Base-by-base conservation (phyloP, 169 alveolate species). In the Plasmodium yoelii region DNA sequence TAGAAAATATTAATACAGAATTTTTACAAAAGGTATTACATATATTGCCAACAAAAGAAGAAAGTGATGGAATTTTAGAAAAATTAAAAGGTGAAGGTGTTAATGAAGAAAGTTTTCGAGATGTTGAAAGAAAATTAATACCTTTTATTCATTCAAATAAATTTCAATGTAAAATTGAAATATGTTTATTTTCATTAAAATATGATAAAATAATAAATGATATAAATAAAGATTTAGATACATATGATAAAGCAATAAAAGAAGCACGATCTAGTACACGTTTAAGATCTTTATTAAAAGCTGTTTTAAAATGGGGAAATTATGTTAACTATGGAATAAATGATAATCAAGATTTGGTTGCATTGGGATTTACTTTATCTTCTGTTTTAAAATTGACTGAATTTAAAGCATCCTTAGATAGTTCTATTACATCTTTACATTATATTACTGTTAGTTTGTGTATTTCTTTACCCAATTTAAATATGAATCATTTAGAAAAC, bases 261-360 rank as follows among this genome's bases (percentile, higher is more conserved):
- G 94, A 94, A 87, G 91, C 91, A 46, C 24, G 87, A 72, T 84
- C 70, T 34, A 94, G 92, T 71, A 39, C 73, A 56, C 64, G 87
- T 28, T 77, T 94, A 57, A 93, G 95, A 61, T 86, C 92, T 19
- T 53, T 94, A 18, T 67, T 94, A 73, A 88, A 89, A 15, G 94
- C 92, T 3, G 92, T 94, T 12, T 75, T 94, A 57, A 94, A 92
- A 88, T 94, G 93, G 87, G 96, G 96, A 18, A 94, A 94, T 88
- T 94, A 91, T 74, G 95, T 94, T 26, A 94, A 94, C 73, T 93
- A 92, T 88, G 96, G 96, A 19, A 87, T 89, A 57, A 88, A 73
- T 65, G 88, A 82, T 2, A 88, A 82, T 70, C 84, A 82, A 24
- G 92, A 80, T 69, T 71, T 70, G 24, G 91, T 87, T 61, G 92